These are phyloP conservation scores for Talaromyces ruber DNA, from an alignment of 495 filamentous ascomycete genomes.

Conservation along the genomic window DNA sequence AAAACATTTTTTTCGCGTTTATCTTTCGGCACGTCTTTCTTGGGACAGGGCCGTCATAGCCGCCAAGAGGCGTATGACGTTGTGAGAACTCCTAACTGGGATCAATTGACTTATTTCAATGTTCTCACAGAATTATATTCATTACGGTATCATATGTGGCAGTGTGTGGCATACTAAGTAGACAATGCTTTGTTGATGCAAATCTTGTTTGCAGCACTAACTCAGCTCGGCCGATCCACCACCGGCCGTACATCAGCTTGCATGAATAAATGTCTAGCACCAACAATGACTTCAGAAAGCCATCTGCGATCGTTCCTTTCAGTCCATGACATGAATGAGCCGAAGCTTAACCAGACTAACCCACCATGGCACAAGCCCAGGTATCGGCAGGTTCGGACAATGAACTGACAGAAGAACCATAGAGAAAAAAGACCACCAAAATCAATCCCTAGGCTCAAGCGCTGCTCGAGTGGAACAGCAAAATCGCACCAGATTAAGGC, in stretches of 20 bases:
- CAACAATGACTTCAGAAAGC: too few species aligned
- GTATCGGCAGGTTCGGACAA: background rate
- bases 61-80: background rate
- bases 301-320: background rate
- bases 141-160: too few species aligned
- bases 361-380: background rate
- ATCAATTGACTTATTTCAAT: too few species aligned
- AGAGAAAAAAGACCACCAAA: background rate
- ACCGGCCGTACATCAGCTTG: too few species aligned
- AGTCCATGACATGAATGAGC: background rate
- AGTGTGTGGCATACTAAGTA: too few species aligned
- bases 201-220: too few species aligned
- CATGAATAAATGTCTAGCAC: too few species aligned
- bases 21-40: background rate
- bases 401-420: background rate
- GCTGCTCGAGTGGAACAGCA: conserved; percentile 33
- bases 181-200: too few species aligned
- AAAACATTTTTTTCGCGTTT: background rate
- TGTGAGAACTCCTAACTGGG: too few species aligned
- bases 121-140: too few species aligned
- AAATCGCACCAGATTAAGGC: conserved; percentile 28
- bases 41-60: background rate
- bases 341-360: background rate
- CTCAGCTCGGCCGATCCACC: too few species aligned
- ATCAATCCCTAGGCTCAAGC: conserved; percentile 16